Evolutionary conservation across 1,284 basidiomycete species (phyloP), one percentile per base, ranked within the genome.

Genomic region (Ceratobasidium sp.): DNA sequence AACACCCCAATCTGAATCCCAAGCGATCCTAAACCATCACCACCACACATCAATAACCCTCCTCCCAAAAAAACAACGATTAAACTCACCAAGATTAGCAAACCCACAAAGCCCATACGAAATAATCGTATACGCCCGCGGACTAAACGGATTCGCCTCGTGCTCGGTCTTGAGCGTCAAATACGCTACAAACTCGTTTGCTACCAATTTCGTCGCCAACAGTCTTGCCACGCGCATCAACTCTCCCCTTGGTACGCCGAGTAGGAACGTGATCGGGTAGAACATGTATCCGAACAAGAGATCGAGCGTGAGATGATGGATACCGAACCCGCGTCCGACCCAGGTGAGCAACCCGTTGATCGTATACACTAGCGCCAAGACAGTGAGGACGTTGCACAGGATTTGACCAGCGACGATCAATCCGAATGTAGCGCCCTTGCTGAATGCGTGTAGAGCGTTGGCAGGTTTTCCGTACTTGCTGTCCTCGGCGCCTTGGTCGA

Each of bases 1-100:
- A 97, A 89, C 82, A 97, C 95, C 85, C 96, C 96, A 80, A 97
- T 93, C 86, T 97, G 95, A 83, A 97, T 96, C 85, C 95, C 96
- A 58, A 96, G 86, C 51, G 94, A 95, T 51, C 83, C 84, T 73
- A 28, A 33, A 33, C 33, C 33, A 33, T 33, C 6, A 44, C 40
- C 28, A 33, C 20, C 44, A 66, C n/a, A 40, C 23, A 40, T 66
- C 44, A 66, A 23, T 53, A 28, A 28, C 26, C 28, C 46, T 42
- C 51, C 68, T 60, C 20, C 46, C 33, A 33, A 33, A 33, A 33
- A 33, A 33, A 33, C 33, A 33, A 33, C 33, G 33, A 33, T n/a
- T n/a, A 56, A 3, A 72, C 82, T 82, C 69, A 80, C 92, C 90
- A 55, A 95, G 87, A 86, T 97, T 97, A 77, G 95, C 95, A 84